Evolutionary conservation across 805 yeast genomes (phyloP), one percentile per base, ranked within the genome.

Genomic region (Yamadazyma ubonensis): DNA sequence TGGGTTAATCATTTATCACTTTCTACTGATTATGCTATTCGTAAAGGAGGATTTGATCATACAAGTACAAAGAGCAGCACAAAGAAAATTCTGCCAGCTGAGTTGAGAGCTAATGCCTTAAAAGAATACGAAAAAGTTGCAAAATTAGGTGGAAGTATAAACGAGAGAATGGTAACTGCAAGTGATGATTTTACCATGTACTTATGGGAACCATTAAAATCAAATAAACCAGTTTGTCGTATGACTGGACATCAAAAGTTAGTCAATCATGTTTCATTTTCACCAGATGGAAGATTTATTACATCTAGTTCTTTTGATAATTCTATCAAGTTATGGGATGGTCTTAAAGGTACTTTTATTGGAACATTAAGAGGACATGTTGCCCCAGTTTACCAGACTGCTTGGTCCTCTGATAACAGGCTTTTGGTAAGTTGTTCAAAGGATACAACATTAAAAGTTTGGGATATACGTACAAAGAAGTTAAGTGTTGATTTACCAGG

Each of bases 101-200:
- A 66, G 39, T 51, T 66, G 42, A 55, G 65, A 26, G 62, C 63
- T 3, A 70, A 68, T 39, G 96, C 96, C 3, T 60, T 68, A 43
- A 70, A 67, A 40, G 70, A 78, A 40, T 85, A 78, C 59, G 81
- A 79, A 42, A 78, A 79, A 52, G 80, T 78, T 27, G 82, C 86
- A 12, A 71, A 71, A 39, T 52, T 73, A n/a, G 72, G 73, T 12
- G 87, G 87, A 5, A 57, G 60, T 15, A 50, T 67, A 12, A 64
- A 69, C 21, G 99, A 91, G 61, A 70, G 95, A 49, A 76, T 93
- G 61, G 96, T 89, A 3, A 88, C 97, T 11, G 98, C 97, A 9
- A 79, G 90, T 58, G 99, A 93, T 58, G 99, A 93, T 65, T 91
- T 91, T 65, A 93, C 99, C 18, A 93, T 93, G 97, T 93, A 84